Evolutionary conservation across 768 basidiomycete genomes (phyloP).

Genomic region (Calocybe cyanea): DNA sequence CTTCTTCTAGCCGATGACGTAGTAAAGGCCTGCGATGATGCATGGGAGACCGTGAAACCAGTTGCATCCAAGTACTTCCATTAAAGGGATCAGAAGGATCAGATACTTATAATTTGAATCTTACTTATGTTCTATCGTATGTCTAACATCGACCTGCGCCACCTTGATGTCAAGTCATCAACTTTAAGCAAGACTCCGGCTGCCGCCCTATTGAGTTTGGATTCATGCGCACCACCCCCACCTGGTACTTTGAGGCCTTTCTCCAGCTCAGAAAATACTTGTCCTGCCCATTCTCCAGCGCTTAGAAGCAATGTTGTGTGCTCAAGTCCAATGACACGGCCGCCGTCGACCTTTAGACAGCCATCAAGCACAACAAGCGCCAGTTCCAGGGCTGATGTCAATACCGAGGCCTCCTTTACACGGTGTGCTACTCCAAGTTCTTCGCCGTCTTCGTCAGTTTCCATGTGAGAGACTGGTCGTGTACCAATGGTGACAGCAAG

Average conservation of each 20-base stretch:
- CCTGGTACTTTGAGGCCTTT: slow-evolving; percentile 58
- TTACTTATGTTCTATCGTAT: slow-evolving; percentile 10
- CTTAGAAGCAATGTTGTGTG: slow-evolving; percentile 69
- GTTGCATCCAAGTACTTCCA: slow-evolving; percentile 6
- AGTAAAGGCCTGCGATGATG: slow-evolving; percentile 14
- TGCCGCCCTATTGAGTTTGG: slow-evolving; percentile 60
- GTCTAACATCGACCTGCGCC: slow-evolving; percentile 64
- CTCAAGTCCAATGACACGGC: slow-evolving; percentile 70
- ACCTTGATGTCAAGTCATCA: slow-evolving; percentile 64
- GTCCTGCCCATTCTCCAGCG: slow-evolving; percentile 76
- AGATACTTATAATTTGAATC: no score
- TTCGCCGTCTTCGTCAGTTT: slow-evolving; percentile 30
- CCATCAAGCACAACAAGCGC: slow-evolving; percentile 74
- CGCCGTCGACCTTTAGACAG: slow-evolving; percentile 72
- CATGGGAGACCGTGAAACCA: slow-evolving; percentile 10
- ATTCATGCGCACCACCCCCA: slow-evolving; percentile 62
- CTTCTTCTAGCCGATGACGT: slow-evolving; percentile 10
- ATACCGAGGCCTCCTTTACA: slow-evolving; percentile 66
- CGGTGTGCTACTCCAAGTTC: slow-evolving; percentile 24
- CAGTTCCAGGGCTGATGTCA: slow-evolving; percentile 75
- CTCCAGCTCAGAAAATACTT: slow-evolving; percentile 62
- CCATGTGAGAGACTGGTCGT: slow-evolving; percentile 47
- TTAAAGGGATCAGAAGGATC: slow-evolving; percentile 24
- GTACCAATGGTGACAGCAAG: slow-evolving; percentile 79
- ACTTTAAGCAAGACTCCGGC: slow-evolving; percentile 82